Evolutionary conservation across 2,329 filamentous ascomycete genomes (phyloP), one percentile per base, ranked within the genome.

Genomic region (Aspergillus versicolor): DNA sequence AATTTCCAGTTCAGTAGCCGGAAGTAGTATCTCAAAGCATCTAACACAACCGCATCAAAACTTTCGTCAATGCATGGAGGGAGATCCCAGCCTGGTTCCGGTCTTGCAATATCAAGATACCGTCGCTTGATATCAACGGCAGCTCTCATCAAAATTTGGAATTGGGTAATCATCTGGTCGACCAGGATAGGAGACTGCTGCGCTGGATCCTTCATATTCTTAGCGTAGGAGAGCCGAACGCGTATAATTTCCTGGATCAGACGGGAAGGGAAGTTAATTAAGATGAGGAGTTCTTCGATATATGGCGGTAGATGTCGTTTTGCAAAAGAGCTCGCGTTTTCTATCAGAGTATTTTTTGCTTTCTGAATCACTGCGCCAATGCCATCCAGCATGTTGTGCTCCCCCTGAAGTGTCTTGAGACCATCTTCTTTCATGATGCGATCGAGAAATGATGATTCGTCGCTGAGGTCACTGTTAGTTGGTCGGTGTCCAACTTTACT

Each of bases 1-100:
- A 99, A 80, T 74, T 97, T 97, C 91, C 92, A 97, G 71, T 97
- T 97, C 44, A 99, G 81, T 84, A 99, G 92, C 73, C 93, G 94
- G 82, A 99, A 99, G 76, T 99, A 99, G 74, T 96, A 97, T 72
- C 93, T 95, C 65, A 99, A 80, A 0, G 93, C 92, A 68, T 97
- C 93, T 43, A 99, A 77, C 9, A 97, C 91, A 17, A 95, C 91
- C 34, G 88, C 84, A 70, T 97, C 94, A 68, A 97, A 99, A 42
- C 91, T 91, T 70, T 99, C 94, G 70, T 97, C 94, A 62, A 99
- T 95, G 75, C 92, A 97, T 8, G 92, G 91, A 3, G 94, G 94
- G 54, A 97, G 77, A 66, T 97, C 92, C 94, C 94, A 99, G 46
- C 94, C 93, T 19, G 89, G 86, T 73, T 97, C 90, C 0, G 92